A percentile compares a stretch with the other conserved stretches of the same genome.
Evolutionary conservation across 768 basidiomycete genomes (phyloP).

Genomic region (Serendipita sp.): DNA sequence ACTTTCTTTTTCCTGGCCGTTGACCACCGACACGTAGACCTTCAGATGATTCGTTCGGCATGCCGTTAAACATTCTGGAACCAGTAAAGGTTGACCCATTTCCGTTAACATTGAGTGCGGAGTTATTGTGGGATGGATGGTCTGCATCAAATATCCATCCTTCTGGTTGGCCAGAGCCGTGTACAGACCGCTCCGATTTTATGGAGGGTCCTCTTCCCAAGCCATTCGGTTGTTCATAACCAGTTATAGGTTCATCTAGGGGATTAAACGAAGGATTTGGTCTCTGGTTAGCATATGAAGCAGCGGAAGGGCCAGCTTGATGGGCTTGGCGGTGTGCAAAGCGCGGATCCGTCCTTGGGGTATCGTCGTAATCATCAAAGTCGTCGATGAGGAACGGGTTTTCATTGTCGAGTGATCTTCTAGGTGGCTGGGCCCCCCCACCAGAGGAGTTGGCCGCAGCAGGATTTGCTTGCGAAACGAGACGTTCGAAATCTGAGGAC

Average conservation of each 20-base stretch:
- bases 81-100: conserved; percentile 12
- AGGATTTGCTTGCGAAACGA: conserved; percentile 58
- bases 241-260: conserved; percentile 2
- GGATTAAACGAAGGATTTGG: background rate
- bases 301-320: conserved; percentile 31
- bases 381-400: conserved; percentile 64
- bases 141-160: conserved; percentile 60
- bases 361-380: conserved; percentile 42
- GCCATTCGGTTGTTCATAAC: conserved; percentile 15
- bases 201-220: conserved; percentile 28
- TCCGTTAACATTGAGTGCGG: conserved; percentile 16
- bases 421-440: conserved; percentile 45
- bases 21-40: conserved; percentile 2
- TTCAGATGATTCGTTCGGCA: background rate
- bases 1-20: conserved; percentile 13
- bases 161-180: conserved; percentile 35
- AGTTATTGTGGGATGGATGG: conserved; percentile 26
- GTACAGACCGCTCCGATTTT: conserved; percentile 30
- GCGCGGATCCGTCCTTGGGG: conserved; percentile 7
- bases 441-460: conserved; percentile 27
- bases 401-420: conserved; percentile 15
- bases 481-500: conserved; percentile 41
- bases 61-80: conserved; percentile 19
- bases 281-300: conserved; percentile 20
- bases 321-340: background rate